Conservation (phyloP, 2,329 filamentous ascomycete species). For the Sordariomycetes sp. region DNA sequence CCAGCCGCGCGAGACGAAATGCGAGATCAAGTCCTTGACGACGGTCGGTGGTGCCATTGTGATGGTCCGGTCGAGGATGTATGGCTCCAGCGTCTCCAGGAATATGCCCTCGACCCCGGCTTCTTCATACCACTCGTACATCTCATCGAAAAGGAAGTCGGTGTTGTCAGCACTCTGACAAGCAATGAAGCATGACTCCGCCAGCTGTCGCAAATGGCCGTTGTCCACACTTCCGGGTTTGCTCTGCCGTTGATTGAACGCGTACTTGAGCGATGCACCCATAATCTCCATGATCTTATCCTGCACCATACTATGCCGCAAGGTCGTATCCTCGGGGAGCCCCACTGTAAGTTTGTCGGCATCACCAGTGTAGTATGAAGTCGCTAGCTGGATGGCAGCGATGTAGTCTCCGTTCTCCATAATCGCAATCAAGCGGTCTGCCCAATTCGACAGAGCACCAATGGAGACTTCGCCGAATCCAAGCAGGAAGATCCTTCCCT, state of each 20-base stretch:
- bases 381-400: conserved; percentile 80
- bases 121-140: conserved; percentile 86
- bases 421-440: conserved; percentile 80
- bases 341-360: conserved; percentile 93
- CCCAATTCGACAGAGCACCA: conserved; percentile 92
- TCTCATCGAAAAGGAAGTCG: conserved; percentile 83
- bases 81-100: conserved; percentile 79
- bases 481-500: conserved; percentile 82
- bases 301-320: conserved; percentile 73
- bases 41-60: conserved; percentile 69
- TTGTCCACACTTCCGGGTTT: conserved; percentile 36
- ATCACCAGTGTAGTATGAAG: conserved; percentile 82
- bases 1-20: conserved; percentile 69
- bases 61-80: conserved; percentile 72
- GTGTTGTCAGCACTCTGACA: conserved; percentile 69
- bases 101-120: conserved; percentile 65
- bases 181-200: conserved; percentile 73
- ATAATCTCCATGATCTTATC: conserved; percentile 93
- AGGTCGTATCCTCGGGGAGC: conserved; percentile 69
- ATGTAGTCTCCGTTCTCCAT: conserved; percentile 98
- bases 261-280: conserved; percentile 81
- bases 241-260: conserved; percentile 59
- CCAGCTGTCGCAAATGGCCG: conserved; percentile 64
- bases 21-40: conserved; percentile 75
- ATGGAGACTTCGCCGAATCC: conserved; percentile 92